A percentile compares a stretch with the other conserved stretches of the same genome.
Conservation (phyloP, 2,329 filamentous ascomycete species). For the Pezicula neosporulosa region DNA sequence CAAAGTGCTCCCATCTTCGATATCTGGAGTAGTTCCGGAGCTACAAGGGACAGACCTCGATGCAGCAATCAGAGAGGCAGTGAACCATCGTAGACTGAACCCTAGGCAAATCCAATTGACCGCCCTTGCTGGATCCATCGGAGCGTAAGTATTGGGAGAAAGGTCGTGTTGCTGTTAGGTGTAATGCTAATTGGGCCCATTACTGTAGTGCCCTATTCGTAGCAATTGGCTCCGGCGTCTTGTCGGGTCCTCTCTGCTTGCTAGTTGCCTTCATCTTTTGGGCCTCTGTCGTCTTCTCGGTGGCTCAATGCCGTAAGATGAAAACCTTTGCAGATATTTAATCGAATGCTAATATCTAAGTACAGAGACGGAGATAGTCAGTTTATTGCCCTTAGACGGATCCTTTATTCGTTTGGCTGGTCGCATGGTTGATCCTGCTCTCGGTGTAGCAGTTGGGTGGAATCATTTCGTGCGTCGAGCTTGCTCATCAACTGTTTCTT, state of each 20-base stretch:
- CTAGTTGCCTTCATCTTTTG: constrained; percentile 51
- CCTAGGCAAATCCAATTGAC: constrained; percentile 2
- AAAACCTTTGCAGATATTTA: constrained; percentile 37
- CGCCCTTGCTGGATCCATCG: constrained; percentile 44
- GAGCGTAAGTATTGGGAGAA: constrained; percentile 31
- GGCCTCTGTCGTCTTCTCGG: constrained; percentile 46
- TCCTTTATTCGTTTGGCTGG: constrained; percentile 49
- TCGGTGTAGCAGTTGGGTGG: constrained; percentile 48
- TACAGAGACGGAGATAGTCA: constrained; percentile 49
- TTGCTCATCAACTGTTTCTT: neutral
- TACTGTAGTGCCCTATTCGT: constrained; percentile 48
- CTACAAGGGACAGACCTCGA: no score
- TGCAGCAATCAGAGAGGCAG: neutral
- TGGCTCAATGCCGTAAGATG: constrained; percentile 17
- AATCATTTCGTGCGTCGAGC: constrained; percentile 52
- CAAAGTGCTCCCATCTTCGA: no score
- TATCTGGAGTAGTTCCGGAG: no score
- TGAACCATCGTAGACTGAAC: constrained; percentile 1
- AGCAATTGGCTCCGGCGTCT: constrained; percentile 52
- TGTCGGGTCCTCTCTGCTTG: constrained; percentile 52
- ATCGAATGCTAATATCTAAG: constrained; percentile 32
- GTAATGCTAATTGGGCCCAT: neutral
- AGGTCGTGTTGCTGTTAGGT: neutral
- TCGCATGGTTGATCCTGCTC: constrained; percentile 47
- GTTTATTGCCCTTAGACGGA: constrained; percentile 46